phyloP scores from a whole-genome alignment of 306 rosid genomes.

The Quercus robur region DNA sequence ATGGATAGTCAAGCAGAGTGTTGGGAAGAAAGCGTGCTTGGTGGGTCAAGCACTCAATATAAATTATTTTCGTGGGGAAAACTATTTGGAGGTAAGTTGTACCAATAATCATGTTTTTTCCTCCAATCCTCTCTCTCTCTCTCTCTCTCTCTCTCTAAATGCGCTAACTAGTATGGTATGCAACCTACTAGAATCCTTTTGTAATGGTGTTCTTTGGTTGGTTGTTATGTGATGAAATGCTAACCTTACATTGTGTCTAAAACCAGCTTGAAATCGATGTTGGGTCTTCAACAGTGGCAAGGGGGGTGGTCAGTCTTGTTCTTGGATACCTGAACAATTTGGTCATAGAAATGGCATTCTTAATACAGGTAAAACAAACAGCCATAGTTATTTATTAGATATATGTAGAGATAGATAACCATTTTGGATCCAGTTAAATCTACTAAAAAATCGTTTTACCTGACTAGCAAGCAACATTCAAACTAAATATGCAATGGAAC shows the following conservation, averaged over 20 bases:
- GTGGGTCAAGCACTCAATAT: constrained; percentile 70
- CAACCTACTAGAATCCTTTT: not conserved
- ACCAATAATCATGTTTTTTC: not conserved
- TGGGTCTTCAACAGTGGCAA: constrained; percentile 85
- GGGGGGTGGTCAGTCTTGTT: constrained; percentile 81
- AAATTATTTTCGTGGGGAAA: constrained; percentile 62
- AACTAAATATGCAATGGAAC: not conserved
- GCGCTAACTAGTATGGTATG: not conserved
- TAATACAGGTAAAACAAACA: constrained; percentile 63
- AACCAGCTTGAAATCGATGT: constrained; percentile 58
- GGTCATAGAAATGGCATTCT: constrained; percentile 91
- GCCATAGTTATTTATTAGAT: no score
- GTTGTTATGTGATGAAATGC: constrained; percentile 3
- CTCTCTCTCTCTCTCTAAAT: not conserved
- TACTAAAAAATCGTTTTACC: no score
- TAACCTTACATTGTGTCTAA: constrained; percentile 18
- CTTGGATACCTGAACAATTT: constrained; percentile 87
- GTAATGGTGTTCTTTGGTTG: not conserved
- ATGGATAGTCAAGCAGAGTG: constrained; percentile 96
- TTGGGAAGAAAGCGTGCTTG: constrained; percentile 90
- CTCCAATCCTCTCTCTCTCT: not conserved
- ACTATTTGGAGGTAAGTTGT: constrained; percentile 71
- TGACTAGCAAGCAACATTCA: not conserved
- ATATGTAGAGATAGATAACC: no score
- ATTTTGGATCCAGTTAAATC: no score